Base-by-base conservation (phyloP, 257 asterid species). In the Plantago major region DNA sequence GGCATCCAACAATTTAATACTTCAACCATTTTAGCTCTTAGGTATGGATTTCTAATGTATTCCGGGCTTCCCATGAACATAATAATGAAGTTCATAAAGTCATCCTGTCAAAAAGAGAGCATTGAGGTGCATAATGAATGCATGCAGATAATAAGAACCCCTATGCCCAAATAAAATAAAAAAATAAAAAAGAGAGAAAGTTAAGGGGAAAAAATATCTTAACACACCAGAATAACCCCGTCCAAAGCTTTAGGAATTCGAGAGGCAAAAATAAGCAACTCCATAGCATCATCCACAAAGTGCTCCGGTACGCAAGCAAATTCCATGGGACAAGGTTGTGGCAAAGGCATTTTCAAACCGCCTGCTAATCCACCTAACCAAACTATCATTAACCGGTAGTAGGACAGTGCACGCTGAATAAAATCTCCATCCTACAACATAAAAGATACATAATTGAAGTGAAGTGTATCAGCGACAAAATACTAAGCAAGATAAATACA, bases 1-100 rank as follows among this genome's bases (percentile, higher is more conserved):
- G 99, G 97, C 99, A 93, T 89, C 99, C 96, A 93, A 66, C 93
- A 84, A 70, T 93, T 93, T 53, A 93, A 95, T 69, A 93, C 99
- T 79, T 93, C 97, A 62, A 93, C 97, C 99, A 93, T 93, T 82
- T 93, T 93, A 17, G 99, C 95, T 77, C 99, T 80, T 65, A 89
- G 81, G 65, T 93, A 93, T n/a, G 97, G 99, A 77, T 89, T 93
- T 66, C 91, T 84, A 67, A 93, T 79, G 78, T 83, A 86, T 58
- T 87, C 94, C 17, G 97, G 95, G 67, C 97, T 87, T 50, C 87
- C 97, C 99, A 93, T 93, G 89, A 89, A 93, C 99, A 93, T 93
- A 72, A 93, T 87, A 68, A 93, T 89, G 83, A 93, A 87, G 75
- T 93, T 93, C 97, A 89, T 89, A 73, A 89, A 93, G 63, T 93